These are phyloP conservation scores for Stachybotrys chlorohalonatus DNA, from an alignment of 2,329 filamentous ascomycete genomes.

Conservation along the genomic window DNA sequence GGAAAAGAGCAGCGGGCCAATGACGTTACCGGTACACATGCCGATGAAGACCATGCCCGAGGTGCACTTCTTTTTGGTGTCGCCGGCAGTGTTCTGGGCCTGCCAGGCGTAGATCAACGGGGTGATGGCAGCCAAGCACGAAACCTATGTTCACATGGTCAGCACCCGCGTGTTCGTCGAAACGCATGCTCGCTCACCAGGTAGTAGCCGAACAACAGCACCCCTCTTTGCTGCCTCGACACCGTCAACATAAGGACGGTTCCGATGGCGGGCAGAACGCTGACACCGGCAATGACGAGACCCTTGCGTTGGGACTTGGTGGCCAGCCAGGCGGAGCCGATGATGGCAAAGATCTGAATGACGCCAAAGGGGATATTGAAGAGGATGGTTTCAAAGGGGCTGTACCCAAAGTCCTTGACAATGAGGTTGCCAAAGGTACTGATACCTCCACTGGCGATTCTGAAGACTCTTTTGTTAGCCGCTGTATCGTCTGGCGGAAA, in stretches of 20 bases:
- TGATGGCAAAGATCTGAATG: neutral
- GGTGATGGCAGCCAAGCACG: conserved; percentile 27
- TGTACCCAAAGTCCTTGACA: neutral
- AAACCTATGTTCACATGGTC: neutral
- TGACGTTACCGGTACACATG: conserved; percentile 52
- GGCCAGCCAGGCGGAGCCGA: conserved; percentile 9
- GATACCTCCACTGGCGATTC: neutral
- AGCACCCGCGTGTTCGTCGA: neutral
- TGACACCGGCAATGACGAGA: conserved; percentile 28
- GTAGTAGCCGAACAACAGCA: conserved; percentile 41
- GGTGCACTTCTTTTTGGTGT: conserved; percentile 58
- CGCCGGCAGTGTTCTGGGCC: conserved; percentile 51
- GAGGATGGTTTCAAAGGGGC: neutral
- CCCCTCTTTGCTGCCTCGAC: conserved; percentile 33
- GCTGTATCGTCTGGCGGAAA: neutral
- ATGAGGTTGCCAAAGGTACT: neutral
- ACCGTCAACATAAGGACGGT: conserved; percentile 39
- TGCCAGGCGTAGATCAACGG: conserved; percentile 49
- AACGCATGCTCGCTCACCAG: conserved; percentile 20
- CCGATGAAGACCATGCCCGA: conserved; percentile 53
- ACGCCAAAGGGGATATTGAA: neutral
- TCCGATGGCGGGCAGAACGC: conserved; percentile 28
- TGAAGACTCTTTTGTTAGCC: neutral
- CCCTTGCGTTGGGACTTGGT: conserved; percentile 33
- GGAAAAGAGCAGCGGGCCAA: conserved; percentile 29